These are phyloP conservation scores for Moricandia moricandioides DNA, from an alignment of 345 rosid species.

Conservation along the genomic window DNA sequence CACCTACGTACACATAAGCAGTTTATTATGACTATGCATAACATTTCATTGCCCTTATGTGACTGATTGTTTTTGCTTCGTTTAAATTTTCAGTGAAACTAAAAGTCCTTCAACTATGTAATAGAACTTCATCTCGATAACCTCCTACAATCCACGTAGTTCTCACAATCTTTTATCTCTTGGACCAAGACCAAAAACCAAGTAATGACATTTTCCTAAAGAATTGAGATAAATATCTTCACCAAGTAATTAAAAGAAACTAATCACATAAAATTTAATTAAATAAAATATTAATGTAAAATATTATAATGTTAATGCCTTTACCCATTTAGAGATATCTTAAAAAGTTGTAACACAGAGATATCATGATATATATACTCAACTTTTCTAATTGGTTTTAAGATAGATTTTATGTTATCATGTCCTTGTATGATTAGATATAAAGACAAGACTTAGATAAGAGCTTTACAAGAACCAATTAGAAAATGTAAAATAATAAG, in stretches of 20 bases:
- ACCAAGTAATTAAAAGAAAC: not conserved
- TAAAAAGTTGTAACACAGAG: no score
- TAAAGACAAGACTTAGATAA: not conserved
- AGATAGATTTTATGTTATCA: not conserved
- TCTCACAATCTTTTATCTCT: not conserved
- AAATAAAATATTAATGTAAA: not conserved
- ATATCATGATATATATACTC: not conserved
- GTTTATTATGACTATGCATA: no score
- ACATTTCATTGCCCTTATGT: not conserved
- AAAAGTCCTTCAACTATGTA: not conserved
- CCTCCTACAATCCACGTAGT: not conserved
- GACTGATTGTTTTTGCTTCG: not conserved
- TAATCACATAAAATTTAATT: not conserved
- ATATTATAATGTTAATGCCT: not conserved
- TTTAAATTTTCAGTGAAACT: not conserved
- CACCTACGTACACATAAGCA: no score
- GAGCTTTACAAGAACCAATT: not conserved
- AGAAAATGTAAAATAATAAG: not conserved
- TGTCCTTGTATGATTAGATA: not conserved
- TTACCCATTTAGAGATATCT: not conserved
- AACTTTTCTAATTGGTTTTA: not conserved
- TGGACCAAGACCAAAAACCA: not conserved
- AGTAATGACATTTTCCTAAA: not conserved
- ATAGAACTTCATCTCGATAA: not conserved
- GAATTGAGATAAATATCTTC: not conserved